Conservation (phyloP, 768 basidiomycete genomes). For the Candolleomyces eurysporus region DNA sequence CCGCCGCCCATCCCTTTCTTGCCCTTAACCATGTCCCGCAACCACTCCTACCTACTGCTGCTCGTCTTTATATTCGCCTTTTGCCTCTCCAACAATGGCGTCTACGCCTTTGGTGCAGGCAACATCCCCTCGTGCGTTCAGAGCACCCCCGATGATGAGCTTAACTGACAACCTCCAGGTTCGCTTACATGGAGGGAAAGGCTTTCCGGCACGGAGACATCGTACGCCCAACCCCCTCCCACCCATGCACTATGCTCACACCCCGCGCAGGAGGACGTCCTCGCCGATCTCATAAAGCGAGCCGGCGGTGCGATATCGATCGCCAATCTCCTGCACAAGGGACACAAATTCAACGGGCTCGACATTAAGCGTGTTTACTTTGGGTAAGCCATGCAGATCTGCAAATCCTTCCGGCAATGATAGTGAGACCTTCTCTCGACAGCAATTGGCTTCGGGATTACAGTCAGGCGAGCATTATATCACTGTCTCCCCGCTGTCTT, state of each 20-base stretch:
- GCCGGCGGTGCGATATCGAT: conserved; percentile 58
- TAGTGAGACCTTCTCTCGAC: not conserved
- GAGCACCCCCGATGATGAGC: conserved; percentile 11
- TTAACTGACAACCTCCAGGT: conserved; percentile 40
- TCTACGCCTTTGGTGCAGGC: conserved; percentile 78
- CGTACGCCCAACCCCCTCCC: conserved; percentile 32
- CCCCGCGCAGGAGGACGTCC: conserved; percentile 58
- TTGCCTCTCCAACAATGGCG: conserved; percentile 55
- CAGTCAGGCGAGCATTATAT: conserved; percentile 51
- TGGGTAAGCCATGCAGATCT: conserved; percentile 43
- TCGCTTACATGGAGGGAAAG: conserved; percentile 82
- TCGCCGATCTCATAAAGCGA: conserved; percentile 58
- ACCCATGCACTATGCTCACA: conserved; percentile 10
- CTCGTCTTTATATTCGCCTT: conserved; percentile 51
- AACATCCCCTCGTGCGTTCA: conserved; percentile 72
- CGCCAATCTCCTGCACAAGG: conserved; percentile 54
- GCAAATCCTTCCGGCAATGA: not conserved
- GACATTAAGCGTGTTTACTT: conserved; percentile 86
- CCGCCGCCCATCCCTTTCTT: conserved; percentile 2
- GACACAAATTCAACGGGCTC: conserved; percentile 71
- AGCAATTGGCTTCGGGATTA: conserved; percentile 92
- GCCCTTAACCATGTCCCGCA: conserved; percentile 28
- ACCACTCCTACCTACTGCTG: conserved; percentile 40
- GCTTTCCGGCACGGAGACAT: conserved; percentile 92
- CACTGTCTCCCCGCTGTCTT: not conserved